Evolutionary conservation across 805 yeast genomes (phyloP).

Genomic region (Candida taoyuanica): DNA sequence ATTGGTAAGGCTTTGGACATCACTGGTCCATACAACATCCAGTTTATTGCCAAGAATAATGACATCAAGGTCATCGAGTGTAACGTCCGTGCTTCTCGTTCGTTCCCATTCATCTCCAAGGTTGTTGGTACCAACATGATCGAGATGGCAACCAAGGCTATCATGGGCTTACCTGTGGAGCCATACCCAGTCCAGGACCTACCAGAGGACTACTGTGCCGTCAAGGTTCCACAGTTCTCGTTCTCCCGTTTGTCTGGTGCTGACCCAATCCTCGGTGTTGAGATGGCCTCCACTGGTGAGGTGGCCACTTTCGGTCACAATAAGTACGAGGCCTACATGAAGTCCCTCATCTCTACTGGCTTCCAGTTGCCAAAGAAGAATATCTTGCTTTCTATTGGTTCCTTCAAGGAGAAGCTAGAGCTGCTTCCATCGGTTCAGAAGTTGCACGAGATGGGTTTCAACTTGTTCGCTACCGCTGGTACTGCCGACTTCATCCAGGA

Average conservation of each 20-base stretch:
- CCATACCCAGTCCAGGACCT: conserved; percentile 88
- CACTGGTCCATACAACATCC: conserved; percentile 98
- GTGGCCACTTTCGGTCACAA: conserved; percentile 96
- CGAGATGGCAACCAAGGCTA: conserved; percentile 90
- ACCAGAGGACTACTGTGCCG: conserved; percentile 92
- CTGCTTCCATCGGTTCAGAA: conserved; percentile 81
- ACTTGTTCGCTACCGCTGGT: conserved; percentile 96
- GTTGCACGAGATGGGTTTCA: conserved; percentile 78
- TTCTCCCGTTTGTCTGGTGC: conserved; percentile 97
- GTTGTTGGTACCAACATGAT: conserved; percentile 93
- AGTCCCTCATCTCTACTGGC: conserved; percentile 92
- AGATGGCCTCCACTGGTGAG: conserved; percentile 99
- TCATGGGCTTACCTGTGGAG: conserved; percentile 78
- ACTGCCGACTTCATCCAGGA: conserved; percentile 97
- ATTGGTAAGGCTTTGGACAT: conserved; percentile 93
- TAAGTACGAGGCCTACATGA: conserved; percentile 95
- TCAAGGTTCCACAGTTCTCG: conserved; percentile 96
- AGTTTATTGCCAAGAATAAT: conserved; percentile 84
- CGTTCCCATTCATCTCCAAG: conserved; percentile 98
- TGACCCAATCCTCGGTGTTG: conserved; percentile 96
- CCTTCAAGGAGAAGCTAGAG: conserved; percentile 93
- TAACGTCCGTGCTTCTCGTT: conserved; percentile 96
- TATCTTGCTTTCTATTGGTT: conserved; percentile 90
- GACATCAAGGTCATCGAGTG: conserved; percentile 95
- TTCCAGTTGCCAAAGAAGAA: conserved; percentile 94